phyloP scores from a whole-genome alignment of 1,284 basidiomycete genomes.

The Puccinia triticina region DNA sequence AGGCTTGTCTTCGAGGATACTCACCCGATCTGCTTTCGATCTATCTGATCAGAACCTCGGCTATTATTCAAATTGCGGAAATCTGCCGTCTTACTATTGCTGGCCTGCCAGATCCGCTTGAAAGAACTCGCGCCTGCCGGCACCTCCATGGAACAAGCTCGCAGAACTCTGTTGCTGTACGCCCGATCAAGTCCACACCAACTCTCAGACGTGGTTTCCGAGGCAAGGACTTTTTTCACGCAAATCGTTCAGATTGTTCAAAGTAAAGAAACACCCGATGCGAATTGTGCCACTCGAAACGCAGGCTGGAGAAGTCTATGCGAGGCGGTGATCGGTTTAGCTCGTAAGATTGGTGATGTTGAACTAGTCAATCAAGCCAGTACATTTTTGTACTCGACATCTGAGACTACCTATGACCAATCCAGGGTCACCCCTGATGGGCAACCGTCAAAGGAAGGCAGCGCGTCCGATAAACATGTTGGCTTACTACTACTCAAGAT shows the following conservation, averaged over 20 bases:
- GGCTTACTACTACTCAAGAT: conserved; percentile 36
- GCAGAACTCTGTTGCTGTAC: conserved; percentile 41
- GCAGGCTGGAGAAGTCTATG: conserved; percentile 47
- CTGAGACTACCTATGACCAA: conserved; percentile 7
- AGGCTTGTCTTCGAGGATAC: not conserved
- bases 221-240: conserved; percentile 36
- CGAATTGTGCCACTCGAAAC: conserved; percentile 15
- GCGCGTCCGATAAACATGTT: conserved; percentile 18
- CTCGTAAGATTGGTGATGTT: conserved; percentile 46
- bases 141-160: conserved; percentile 45
- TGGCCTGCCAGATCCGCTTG: conserved; percentile 25
- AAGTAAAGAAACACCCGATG: conserved; percentile 27
- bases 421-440: conserved; percentile 17
- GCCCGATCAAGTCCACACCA: conserved; percentile 25
- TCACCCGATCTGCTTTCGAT: conserved; percentile 18
- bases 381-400: conserved; percentile 26
- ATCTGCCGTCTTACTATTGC: conserved; percentile 38
- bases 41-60: conserved; percentile 42
- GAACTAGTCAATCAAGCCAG: conserved; percentile 40
- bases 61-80: conserved; percentile 40
- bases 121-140: conserved; percentile 8
- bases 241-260: conserved; percentile 37
- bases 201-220: conserved; percentile 23
- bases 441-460: conserved; percentile 2
- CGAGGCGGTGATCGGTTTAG: conserved; percentile 38